Conservation (phyloP, 306 rosid species). For the Pachyrhizus erosus region DNA sequence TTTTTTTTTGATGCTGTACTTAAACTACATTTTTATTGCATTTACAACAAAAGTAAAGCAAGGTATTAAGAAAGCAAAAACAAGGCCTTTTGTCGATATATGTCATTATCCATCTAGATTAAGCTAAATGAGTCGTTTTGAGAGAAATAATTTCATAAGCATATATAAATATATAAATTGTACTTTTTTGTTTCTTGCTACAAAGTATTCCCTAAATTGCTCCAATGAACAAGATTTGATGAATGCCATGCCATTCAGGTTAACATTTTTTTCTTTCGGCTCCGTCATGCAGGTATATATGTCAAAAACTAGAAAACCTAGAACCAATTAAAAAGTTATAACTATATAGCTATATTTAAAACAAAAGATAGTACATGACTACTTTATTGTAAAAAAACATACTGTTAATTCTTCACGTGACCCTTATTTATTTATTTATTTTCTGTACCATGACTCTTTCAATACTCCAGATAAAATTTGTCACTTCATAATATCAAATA, state of each 20-base stretch:
- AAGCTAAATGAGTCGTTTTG: slow-evolving; percentile 23
- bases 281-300: not conserved
- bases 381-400: not conserved
- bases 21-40: not conserved
- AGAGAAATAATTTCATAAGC: slow-evolving; percentile 8
- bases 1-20: not conserved
- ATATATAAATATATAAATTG: too few relatives aligned
- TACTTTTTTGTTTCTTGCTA: not conserved
- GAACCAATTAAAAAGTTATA: not conserved
- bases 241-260: slow-evolving; percentile 11
- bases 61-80: not conserved
- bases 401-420: not conserved
- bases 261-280: slow-evolving; percentile 12
- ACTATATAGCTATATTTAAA: not conserved
- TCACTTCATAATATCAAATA: not conserved
- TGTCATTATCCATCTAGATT: slow-evolving; percentile 26
- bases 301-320: not conserved
- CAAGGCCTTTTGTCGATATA: not conserved
- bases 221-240: not conserved
- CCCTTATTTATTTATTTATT: not conserved
- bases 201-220: not conserved
- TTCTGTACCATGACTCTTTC: not conserved
- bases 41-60: not conserved
- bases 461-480: slow-evolving; percentile 14
- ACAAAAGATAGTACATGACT: not conserved